phyloP scores from a whole-genome alignment of 208 protist genomes.

The Trypanosomatidae sp. region DNA sequence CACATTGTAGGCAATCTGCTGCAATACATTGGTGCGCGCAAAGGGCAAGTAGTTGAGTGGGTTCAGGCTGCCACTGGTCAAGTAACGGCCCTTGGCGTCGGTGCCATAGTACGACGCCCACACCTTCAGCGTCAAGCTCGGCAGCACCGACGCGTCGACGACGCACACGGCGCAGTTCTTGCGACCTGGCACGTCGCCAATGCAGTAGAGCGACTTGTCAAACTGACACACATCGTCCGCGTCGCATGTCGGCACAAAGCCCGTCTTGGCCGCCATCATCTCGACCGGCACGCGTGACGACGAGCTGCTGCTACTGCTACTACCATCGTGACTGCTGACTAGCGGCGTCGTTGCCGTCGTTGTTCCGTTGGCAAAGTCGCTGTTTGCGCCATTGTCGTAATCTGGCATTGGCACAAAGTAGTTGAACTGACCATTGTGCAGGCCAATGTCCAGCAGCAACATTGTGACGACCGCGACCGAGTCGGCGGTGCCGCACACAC shows the following conservation, averaged over 20 bases:
- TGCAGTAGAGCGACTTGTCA: conserved; percentile 18
- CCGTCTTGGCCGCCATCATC: conserved; percentile 23
- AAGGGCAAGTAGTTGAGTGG: conserved; percentile 54
- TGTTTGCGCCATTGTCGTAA: not conserved
- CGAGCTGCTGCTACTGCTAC: too few species aligned
- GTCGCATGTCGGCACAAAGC: conserved; percentile 63
- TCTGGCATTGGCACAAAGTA: conserved; percentile 18
- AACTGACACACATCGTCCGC: conserved; percentile 33
- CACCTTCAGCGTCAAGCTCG: conserved; percentile 15
- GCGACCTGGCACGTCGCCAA: conserved; percentile 31
- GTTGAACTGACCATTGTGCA: conserved; percentile 67
- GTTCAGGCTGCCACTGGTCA: conserved; percentile 56
- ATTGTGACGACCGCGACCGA: conserved; percentile 44
- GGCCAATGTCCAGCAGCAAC: conserved; percentile 52
- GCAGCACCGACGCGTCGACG: conserved; percentile 5
- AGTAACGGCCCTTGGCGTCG: conserved; percentile 17
- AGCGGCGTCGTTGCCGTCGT: not conserved
- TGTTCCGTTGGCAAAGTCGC: not conserved
- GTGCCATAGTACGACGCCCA: conserved; percentile 74
- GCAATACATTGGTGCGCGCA: conserved; percentile 11
- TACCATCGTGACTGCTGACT: too few species aligned
- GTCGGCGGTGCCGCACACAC: conserved; percentile 8
- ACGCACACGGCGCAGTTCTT: conserved; percentile 70
- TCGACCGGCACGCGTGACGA: too few species aligned
- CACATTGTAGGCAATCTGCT: conserved; percentile 12